Percentiles rank a stretch among this genome's conserved stretches.
These are phyloP conservation scores for Glycine soja DNA, from an alignment of 306 rosid genomes.

Conservation along the genomic window DNA sequence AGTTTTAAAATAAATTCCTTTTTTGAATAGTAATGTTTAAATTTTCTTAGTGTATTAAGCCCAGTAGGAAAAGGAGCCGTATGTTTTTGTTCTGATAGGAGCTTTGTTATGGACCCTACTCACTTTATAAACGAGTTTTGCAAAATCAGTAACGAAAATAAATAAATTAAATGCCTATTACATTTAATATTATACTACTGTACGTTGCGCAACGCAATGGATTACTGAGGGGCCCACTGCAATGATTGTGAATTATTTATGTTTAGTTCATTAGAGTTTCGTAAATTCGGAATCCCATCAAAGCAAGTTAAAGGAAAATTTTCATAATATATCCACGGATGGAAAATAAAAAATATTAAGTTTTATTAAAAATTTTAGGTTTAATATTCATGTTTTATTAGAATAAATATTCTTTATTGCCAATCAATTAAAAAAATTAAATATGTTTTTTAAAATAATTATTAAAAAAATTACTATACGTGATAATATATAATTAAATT, in stretches of 20 bases:
- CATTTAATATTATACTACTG: too few relatives aligned
- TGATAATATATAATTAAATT: too few relatives aligned
- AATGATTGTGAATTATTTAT: constrained; percentile 48
- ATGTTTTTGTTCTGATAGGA: constrained; percentile 41
- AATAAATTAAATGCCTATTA: too few relatives aligned
- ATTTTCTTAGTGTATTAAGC: too few relatives aligned
- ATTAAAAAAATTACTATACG: too few relatives aligned
- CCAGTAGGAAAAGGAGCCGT: constrained; percentile 22
- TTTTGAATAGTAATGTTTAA: too few relatives aligned
- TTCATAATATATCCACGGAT: neutral
- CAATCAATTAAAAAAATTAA: too few relatives aligned
- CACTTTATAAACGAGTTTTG: constrained; percentile 22
- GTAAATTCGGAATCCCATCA: neutral
- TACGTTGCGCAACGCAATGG: constrained; percentile 12
- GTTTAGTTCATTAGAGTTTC: neutral
- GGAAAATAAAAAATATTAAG: too few relatives aligned
- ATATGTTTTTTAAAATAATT: too few relatives aligned
- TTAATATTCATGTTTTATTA: neutral
- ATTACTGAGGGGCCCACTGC: constrained; percentile 42
- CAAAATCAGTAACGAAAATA: too few relatives aligned
- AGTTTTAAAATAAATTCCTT: neutral
- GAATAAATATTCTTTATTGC: neutral
- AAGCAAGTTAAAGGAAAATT: neutral
- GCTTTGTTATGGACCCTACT: constrained; percentile 44
- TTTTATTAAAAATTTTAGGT: too few relatives aligned